Percentiles rank a stretch among this genome's conserved stretches.
phyloP scores from a whole-genome alignment of 1,139 yeast species.

The Arxiozyma telluris region DNA sequence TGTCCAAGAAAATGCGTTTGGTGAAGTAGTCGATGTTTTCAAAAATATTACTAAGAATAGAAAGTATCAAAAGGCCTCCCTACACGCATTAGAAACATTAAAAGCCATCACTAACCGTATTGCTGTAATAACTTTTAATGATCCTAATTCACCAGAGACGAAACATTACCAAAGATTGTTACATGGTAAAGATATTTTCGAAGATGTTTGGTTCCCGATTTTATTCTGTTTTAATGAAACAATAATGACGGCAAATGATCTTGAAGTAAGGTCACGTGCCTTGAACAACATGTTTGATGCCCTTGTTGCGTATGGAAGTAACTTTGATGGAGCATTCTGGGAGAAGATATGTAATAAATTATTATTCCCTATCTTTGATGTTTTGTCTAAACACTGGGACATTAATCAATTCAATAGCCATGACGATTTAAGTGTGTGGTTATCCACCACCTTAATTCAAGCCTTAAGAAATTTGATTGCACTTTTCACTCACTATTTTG shows the following conservation, averaged over 20 bases:
- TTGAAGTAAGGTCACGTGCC: slow-evolving; percentile 89
- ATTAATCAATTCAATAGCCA: slow-evolving; percentile 54
- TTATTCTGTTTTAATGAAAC: slow-evolving; percentile 77
- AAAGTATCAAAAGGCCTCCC: slow-evolving; percentile 67
- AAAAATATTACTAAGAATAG: slow-evolving; percentile 80
- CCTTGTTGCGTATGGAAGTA: slow-evolving; percentile 66
- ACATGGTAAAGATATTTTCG: slow-evolving; percentile 33
- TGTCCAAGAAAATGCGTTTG: slow-evolving; percentile 61
- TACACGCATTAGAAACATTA: slow-evolving; percentile 74
- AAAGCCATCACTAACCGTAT: slow-evolving; percentile 53
- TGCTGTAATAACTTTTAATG: slow-evolving; percentile 39
- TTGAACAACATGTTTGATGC: slow-evolving; percentile 74
- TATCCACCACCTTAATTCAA: slow-evolving; percentile 91
- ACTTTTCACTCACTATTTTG: slow-evolving; percentile 72
- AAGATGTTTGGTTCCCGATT: slow-evolving; percentile 57
- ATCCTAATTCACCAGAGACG: slow-evolving; percentile 43
- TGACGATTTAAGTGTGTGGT: slow-evolving; percentile 89
- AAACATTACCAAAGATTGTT: slow-evolving; percentile 36
- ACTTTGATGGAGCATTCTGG: slow-evolving; percentile 75
- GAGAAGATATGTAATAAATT: slow-evolving; percentile 64
- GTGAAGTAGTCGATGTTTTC: slow-evolving; percentile 65
- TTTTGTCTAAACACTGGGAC: slow-evolving; percentile 70
- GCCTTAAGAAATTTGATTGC: slow-evolving; percentile 86
- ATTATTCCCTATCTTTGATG: slow-evolving; percentile 82
- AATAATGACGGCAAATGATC: slow-evolving; percentile 86